Evolutionary conservation across 2,329 filamentous ascomycete species (phyloP), one percentile per base, ranked within the genome.

Genomic region (Xylariaceae sp.): DNA sequence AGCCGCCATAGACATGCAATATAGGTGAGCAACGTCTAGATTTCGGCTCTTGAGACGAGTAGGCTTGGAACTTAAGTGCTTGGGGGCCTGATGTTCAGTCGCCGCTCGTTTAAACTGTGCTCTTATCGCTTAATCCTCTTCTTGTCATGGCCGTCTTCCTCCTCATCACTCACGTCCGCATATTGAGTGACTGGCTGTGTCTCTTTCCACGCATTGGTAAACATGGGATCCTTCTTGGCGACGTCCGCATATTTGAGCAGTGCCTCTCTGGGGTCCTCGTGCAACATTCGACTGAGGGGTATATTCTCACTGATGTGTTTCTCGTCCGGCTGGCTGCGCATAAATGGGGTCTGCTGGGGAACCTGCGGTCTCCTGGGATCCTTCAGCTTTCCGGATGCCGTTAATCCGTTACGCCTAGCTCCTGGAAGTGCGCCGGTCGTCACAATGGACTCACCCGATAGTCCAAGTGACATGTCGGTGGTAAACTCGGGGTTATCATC

Each of bases 141-240:
- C 72, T 85, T 88, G 32, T 88, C 82, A n/a, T 82, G 84, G 3
- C 79, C 81, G 6, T 82, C 80, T 49, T 84, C 86, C 60, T 95
- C 92, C 15, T 91, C 89, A 65, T 95, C 92, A 69, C 91, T 95
- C 32, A 94, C 65, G 41, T 96, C 89, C 7, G 88, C 88, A 74
- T 95, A 99, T 61, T 96, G 87, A 22, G 92, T 90, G 62, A 92
- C 86, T 0, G 94, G 94, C 73, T 97, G 92, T 36, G 91, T 97
- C 63, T 87, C 80, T 67, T 87, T 88, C 88, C 91, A 99, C 15
- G 92, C 94, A 62, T 88, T 89, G 29, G 94, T 99, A 67, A 97
- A 99, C 64, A 96, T 80, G 0, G 92, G 92, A 68, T 97, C 92
- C 68, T 89, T 92, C 72, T 95, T 85, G 12, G 92, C 91, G 68